These are phyloP conservation scores for Chloranthus sessilifolius DNA, from an alignment of 164 flowering plant species.

Conservation along the genomic window DNA sequence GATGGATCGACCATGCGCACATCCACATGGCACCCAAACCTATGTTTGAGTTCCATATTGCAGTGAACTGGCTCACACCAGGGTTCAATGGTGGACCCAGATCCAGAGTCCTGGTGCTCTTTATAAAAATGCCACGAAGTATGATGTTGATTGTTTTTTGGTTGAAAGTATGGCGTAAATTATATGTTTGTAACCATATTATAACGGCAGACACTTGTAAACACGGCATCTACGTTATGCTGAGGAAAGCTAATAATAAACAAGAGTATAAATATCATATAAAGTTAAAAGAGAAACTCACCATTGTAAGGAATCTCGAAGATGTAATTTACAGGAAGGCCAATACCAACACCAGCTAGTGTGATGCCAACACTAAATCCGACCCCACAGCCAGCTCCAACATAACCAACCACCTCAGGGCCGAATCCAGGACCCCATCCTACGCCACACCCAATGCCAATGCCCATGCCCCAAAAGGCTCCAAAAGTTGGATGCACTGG, in stretches of 20 bases:
- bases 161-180: not conserved
- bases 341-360: conserved; percentile 78
- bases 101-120: too few relatives aligned
- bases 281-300: conserved; percentile 14
- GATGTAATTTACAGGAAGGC: conserved; percentile 75
- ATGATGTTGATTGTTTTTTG: not conserved
- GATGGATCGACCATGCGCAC: too few relatives aligned
- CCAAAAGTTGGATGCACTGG: conserved; percentile 96
- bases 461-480: conserved; percentile 95
- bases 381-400: conserved; percentile 94
- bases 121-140: not conserved
- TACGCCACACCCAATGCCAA: conserved; percentile 91
- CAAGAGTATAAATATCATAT: not conserved
- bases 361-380: conserved; percentile 92
- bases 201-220: not conserved
- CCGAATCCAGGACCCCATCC: conserved; percentile 99
- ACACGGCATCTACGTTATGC: not conserved
- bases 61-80: too few relatives aligned
- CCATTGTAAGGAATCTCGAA: conserved; percentile 56
- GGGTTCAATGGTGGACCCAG: too few relatives aligned
- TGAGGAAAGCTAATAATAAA: not conserved
- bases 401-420: conserved; percentile 89
- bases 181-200: not conserved
- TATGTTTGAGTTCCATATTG: too few relatives aligned
- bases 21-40: too few relatives aligned